phyloP scores from a whole-genome alignment of 2,329 filamentous ascomycete genomes.

The Pestalotiopsis sp. region DNA sequence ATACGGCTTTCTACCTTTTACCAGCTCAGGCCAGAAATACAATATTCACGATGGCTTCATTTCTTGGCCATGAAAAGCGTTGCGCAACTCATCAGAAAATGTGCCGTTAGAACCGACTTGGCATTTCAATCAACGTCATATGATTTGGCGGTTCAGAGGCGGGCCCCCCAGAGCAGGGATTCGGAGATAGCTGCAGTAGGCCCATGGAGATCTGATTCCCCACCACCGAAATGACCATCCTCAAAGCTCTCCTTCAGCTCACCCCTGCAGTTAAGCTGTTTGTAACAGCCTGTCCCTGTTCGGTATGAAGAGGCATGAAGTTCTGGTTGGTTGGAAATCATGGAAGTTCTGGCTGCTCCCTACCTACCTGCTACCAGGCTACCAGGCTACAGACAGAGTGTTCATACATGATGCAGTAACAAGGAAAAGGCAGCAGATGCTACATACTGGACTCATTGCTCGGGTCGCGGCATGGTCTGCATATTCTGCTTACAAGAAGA shows the following conservation, averaged over 20 bases:
- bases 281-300: neutral
- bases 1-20: no score
- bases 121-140: constrained; percentile 7
- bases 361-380: no score
- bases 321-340: neutral
- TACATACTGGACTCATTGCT: neutral
- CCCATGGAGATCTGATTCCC: neutral
- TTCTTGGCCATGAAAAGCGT: neutral
- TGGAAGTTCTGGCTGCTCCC: neutral
- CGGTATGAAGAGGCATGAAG: neutral
- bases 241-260: neutral
- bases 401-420: neutral
- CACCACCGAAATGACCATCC: neutral
- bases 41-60: neutral
- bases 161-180: neutral
- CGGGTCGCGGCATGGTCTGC: neutral
- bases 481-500: neutral
- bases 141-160: constrained; percentile 1
- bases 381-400: no score
- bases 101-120: constrained; percentile 9
- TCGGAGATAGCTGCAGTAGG: neutral
- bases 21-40: no score
- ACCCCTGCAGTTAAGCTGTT: neutral
- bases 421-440: neutral
- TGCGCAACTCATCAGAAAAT: neutral